Evolutionary conservation across 2,329 filamentous ascomycete species (phyloP).

Genomic region (Trichothecium roseum): DNA sequence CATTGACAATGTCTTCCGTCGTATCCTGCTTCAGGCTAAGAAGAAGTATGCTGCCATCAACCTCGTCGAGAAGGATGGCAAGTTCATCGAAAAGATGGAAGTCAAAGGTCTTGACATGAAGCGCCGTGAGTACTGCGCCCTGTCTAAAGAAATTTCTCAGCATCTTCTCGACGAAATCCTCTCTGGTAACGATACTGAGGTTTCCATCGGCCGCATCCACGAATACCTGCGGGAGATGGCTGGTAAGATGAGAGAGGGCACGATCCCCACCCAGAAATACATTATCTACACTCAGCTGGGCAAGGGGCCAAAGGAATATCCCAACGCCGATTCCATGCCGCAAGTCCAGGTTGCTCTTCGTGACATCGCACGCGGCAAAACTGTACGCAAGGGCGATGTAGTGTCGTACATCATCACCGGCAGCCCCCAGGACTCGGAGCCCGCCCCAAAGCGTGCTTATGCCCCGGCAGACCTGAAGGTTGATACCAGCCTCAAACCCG

Average conservation of each 20-base stretch:
- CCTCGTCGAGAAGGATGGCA: conserved; percentile 78
- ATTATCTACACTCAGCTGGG: conserved; percentile 97
- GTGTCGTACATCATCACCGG: conserved; percentile 91
- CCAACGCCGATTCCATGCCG: conserved; percentile 89
- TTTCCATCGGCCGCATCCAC: conserved; percentile 81
- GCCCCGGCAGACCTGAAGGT: conserved; percentile 73
- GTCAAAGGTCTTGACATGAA: conserved; percentile 98
- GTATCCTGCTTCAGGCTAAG: conserved; percentile 89
- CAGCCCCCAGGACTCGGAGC: conserved; percentile 54
- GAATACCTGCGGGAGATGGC: conserved; percentile 84
- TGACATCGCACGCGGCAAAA: conserved; percentile 77
- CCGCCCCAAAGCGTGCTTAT: conserved; percentile 80
- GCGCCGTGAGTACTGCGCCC: conserved; percentile 87
- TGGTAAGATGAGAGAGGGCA: conserved; percentile 72
- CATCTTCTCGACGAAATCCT: conserved; percentile 88
- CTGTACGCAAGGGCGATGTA: conserved; percentile 85
- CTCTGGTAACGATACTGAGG: conserved; percentile 84
- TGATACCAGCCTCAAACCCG: conserved; percentile 66
- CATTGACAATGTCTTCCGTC: conserved; percentile 93
- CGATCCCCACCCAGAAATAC: conserved; percentile 74
- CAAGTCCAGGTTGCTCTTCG: conserved; percentile 92
- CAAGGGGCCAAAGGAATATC: conserved; percentile 87
- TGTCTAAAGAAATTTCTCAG: conserved; percentile 91
- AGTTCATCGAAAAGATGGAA: conserved; percentile 88
- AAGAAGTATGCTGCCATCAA: conserved; percentile 99